Conservation (phyloP, 495 filamentous ascomycete genomes). For the Penicillium bovifimosum region DNA sequence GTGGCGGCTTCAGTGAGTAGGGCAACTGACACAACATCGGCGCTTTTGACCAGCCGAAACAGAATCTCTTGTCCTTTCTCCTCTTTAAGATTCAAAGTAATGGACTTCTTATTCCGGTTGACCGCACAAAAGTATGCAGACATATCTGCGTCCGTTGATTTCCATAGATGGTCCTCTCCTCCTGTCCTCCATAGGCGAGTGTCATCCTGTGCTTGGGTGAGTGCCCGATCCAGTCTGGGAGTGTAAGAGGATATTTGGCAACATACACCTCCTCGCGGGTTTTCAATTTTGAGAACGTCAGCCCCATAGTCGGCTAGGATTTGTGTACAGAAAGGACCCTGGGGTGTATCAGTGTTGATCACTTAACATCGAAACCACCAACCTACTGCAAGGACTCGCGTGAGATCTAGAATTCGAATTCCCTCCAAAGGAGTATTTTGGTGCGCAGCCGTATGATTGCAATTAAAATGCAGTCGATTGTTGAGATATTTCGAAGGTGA, state of each 20-base stretch:
- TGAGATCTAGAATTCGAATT: constrained; percentile 79
- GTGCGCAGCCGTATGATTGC: background rate
- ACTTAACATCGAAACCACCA: background rate
- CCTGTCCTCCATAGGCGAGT: constrained; percentile 21
- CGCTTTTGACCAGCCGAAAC: constrained; percentile 63
- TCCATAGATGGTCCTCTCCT: constrained; percentile 20
- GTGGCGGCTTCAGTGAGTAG: background rate
- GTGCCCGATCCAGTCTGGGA: constrained; percentile 21
- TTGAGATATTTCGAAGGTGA: background rate
- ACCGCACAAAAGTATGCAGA: constrained; percentile 31
- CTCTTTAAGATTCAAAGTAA: constrained; percentile 76
- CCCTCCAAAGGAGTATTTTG: constrained; percentile 55
- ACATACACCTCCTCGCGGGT: constrained; percentile 65
- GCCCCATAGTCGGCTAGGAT: constrained; percentile 89
- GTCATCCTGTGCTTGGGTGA: constrained; percentile 12
- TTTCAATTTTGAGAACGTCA: constrained; percentile 87
- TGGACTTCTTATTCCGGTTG: constrained; percentile 86
- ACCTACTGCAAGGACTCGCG: constrained; percentile 80
- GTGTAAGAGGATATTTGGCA: background rate
- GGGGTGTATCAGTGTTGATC: background rate
- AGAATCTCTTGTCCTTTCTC: constrained; percentile 65
- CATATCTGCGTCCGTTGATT: constrained; percentile 8
- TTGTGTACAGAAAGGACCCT: constrained; percentile 80
- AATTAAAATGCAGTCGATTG: background rate
- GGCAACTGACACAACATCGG: constrained; percentile 58